Base-by-base conservation (phyloP, 805 yeast genomes). In the Yamadazyma phyllophila region DNA sequence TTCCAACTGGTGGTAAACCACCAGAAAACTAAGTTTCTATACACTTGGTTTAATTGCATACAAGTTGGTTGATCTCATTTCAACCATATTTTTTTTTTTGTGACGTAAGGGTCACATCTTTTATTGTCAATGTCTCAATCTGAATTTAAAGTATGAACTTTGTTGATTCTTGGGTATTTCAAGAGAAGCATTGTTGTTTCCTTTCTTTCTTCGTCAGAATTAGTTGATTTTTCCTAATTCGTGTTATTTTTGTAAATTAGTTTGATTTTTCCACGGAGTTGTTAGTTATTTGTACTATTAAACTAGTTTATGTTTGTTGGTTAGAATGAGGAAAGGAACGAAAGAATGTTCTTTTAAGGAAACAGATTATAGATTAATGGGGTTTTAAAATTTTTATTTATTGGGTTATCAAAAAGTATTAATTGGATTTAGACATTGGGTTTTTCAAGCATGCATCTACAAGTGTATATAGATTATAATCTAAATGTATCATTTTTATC, bases 361-460 rank as follows among this genome's bases (percentile, higher is more conserved):
- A 33, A 42, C 39, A 42, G 32, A 43, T 43, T 36, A 36, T 43
- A 43, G 46, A 49, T 44, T 49, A 46, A 44, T 44, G 49, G 46
- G 49, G 48, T 44, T 46, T 37, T 11, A 27, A 35, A 16, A 16
- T 29, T 43, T 37, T 43, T 39, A 39, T 47, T 43, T 35, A 30
- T 44, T 44, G 50, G 53, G 47, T 47, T 41, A 31, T 40, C 32
- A 44, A 17, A 17, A 50, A 52, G 44, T 43, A 43, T 43, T 40
- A 15, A 30, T 42, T 41, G 67, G 71, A 63, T 67, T 67, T 67
- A 69, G 74, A 68, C 74, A 66, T 68, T 67, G 69, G 67, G 69
- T 59, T 38, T 39, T 41, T 20, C n/a, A 35, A 30, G 44, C 34
- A 45, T 44, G 53, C 60, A 61, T 57, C 55, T 49, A 54, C 57